phyloP scores from a whole-genome alignment of 352 stramenopile species.

The Aphanomyces euteiches region DNA sequence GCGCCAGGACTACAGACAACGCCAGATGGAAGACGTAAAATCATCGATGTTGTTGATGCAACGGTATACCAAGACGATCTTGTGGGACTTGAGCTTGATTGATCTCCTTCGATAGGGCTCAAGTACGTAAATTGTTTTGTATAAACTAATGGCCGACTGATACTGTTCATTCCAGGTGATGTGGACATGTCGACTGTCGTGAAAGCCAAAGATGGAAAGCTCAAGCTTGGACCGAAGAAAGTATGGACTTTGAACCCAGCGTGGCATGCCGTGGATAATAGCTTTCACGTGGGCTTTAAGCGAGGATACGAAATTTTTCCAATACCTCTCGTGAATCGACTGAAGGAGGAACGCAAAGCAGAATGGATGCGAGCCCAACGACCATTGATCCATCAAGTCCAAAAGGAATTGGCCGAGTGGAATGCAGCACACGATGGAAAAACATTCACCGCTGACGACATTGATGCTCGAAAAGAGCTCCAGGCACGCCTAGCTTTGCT shows the following conservation, averaged over 20 bases:
- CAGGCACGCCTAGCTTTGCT: constrained; percentile 65
- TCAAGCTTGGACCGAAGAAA: constrained; percentile 41
- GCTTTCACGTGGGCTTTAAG: constrained; percentile 83
- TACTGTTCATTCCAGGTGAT: constrained; percentile 57
- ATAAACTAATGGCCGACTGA: too few relatives aligned
- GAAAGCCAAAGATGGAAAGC: constrained; percentile 32
- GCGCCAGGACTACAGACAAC: constrained; percentile 84
- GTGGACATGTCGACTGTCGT: constrained; percentile 74
- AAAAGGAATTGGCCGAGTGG: constrained; percentile 58
- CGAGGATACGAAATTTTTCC: constrained; percentile 89
- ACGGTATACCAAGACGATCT: constrained; percentile 50
- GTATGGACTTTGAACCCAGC: constrained; percentile 68
- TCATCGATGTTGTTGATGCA: constrained; percentile 94
- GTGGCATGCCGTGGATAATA: constrained; percentile 43
- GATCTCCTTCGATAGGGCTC: constrained; percentile 13
- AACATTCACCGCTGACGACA: constrained; percentile 46
- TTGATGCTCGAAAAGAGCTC: constrained; percentile 76
- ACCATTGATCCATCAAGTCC: constrained; percentile 54
- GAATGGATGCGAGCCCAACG: constrained; percentile 70
- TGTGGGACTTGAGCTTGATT: background rate
- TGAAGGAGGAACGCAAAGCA: constrained; percentile 74
- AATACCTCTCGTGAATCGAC: constrained; percentile 47
- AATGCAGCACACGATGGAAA: background rate
- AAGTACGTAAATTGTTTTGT: background rate
- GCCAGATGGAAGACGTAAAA: constrained; percentile 86